Percentiles rank a stretch among this genome's conserved stretches.
Evolutionary conservation across 805 yeast species (phyloP).

Genomic region (Hanseniaspora meyeri): DNA sequence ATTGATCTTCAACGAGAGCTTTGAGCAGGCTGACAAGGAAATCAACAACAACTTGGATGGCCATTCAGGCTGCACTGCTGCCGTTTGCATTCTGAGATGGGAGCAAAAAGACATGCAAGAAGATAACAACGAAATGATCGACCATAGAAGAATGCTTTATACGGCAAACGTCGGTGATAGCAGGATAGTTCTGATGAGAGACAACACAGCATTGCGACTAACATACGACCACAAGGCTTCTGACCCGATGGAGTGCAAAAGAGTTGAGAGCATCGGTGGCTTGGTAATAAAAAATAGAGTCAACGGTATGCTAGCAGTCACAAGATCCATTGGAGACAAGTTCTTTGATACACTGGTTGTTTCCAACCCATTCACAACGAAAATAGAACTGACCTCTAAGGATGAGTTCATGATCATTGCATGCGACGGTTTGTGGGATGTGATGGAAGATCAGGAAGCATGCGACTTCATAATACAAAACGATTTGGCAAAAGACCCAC

Average conservation of each 20-base stretch:
- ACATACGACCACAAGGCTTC: slow-evolving; percentile 91
- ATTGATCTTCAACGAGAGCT: slow-evolving; percentile 54
- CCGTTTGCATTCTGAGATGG: slow-evolving; percentile 83
- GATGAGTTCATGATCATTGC: slow-evolving; percentile 82
- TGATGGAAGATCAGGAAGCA: slow-evolving; percentile 71
- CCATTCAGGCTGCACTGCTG: slow-evolving; percentile 88
- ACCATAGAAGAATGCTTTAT: slow-evolving; percentile 63
- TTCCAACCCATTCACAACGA: slow-evolving; percentile 85
- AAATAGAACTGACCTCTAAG: slow-evolving; percentile 49
- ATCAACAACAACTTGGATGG: slow-evolving; percentile 52
- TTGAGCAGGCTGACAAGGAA: slow-evolving; percentile 60
- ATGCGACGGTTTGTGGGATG: slow-evolving; percentile 97
- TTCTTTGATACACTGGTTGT: slow-evolving; percentile 81
- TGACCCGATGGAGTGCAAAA: slow-evolving; percentile 60
- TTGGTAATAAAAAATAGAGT: slow-evolving; percentile 80
- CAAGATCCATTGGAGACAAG: slow-evolving; percentile 86
- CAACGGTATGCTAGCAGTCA: slow-evolving; percentile 89
- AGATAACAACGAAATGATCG: slow-evolving; percentile 22
- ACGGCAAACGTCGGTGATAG: slow-evolving; percentile 95
- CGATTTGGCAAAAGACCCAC: slow-evolving; percentile 40
- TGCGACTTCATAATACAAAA: slow-evolving; percentile 49
- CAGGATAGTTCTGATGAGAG: slow-evolving; percentile 63
- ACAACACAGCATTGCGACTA: slow-evolving; percentile 62
- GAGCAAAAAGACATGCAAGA: slow-evolving; percentile 33
- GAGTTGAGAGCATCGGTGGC: slow-evolving; percentile 75